Evolutionary conservation across 257 asterid genomes (phyloP).

Genomic region (Solanum raphanifolium): DNA sequence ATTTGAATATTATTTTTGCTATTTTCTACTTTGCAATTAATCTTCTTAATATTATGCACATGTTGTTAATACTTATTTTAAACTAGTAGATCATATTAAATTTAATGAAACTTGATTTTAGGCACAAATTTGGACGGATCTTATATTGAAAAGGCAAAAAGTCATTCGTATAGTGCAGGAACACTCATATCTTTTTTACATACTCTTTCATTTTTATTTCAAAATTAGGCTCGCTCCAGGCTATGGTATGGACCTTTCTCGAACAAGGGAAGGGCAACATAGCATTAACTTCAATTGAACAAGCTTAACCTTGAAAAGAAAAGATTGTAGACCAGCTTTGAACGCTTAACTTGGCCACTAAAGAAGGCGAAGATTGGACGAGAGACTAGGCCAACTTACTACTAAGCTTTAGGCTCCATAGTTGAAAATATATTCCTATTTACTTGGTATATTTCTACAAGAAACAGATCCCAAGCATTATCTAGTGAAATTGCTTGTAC

Average conservation of each 20-base stretch:
- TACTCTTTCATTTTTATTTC: background rate
- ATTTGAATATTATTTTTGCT: too few species aligned
- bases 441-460: background rate
- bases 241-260: background rate
- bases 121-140: too few species aligned
- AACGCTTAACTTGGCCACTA: background rate
- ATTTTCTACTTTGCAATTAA: too few species aligned
- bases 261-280: background rate
- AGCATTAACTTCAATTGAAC: background rate
- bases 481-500: background rate
- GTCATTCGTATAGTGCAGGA: background rate
- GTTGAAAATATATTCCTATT: background rate
- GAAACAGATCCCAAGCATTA: background rate
- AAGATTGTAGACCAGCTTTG: background rate
- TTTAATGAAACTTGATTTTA: too few species aligned
- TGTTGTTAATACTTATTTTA: too few species aligned
- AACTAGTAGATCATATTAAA: too few species aligned
- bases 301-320: background rate
- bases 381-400: background rate
- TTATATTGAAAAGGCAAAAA: background rate
- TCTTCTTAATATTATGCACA: too few species aligned
- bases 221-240: background rate
- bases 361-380: background rate
- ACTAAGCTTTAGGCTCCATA: background rate
- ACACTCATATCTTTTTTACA: background rate